These are phyloP conservation scores for Salix suchowensis DNA, from an alignment of 345 rosid genomes.

Conservation along the genomic window DNA sequence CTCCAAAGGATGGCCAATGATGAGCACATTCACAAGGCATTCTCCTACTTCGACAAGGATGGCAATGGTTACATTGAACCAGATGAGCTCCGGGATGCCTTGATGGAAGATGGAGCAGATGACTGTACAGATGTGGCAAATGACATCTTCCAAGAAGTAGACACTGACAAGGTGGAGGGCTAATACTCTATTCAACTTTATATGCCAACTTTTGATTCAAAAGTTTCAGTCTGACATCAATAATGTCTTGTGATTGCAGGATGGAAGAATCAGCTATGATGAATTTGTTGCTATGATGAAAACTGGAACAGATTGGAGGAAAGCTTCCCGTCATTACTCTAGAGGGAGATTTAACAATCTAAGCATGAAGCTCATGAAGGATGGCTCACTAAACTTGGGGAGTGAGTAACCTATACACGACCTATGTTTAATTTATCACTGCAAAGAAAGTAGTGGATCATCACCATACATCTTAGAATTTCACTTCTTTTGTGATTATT, in stretches of 20 bases:
- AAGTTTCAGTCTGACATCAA: conserved; percentile 8
- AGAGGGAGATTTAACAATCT: conserved; percentile 98
- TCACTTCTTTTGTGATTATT: conserved; percentile 29
- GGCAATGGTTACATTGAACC: conserved; percentile 84
- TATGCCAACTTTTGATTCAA: not conserved
- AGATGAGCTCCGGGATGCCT: conserved; percentile 79
- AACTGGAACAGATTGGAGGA: conserved; percentile 99
- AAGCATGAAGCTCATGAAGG: conserved; percentile 94
- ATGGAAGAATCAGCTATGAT: conserved; percentile 92
- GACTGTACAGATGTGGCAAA: conserved; percentile 88
- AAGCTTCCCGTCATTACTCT: conserved; percentile 99
- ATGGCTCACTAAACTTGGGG: conserved; percentile 90
- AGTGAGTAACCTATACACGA: conserved; percentile 36
- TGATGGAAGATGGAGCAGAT: conserved; percentile 95
- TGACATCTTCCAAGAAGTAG: conserved; percentile 99
- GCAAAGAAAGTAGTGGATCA: conserved; percentile 20
- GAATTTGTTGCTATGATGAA: conserved; percentile 99
- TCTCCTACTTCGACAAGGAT: conserved; percentile 96
- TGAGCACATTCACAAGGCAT: conserved; percentile 94
- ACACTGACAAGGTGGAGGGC: conserved; percentile 79
- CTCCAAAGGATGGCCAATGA: conserved; percentile 90
- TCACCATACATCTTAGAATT: conserved; percentile 23
- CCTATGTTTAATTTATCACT: conserved; percentile 10
- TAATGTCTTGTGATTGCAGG: conserved; percentile 41
- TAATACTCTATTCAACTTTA: not conserved